Percentiles rank a stretch among this genome's conserved stretches.
Evolutionary conservation across 2,329 filamentous ascomycete species (phyloP).

Genomic region (Aspergillus sp.): DNA sequence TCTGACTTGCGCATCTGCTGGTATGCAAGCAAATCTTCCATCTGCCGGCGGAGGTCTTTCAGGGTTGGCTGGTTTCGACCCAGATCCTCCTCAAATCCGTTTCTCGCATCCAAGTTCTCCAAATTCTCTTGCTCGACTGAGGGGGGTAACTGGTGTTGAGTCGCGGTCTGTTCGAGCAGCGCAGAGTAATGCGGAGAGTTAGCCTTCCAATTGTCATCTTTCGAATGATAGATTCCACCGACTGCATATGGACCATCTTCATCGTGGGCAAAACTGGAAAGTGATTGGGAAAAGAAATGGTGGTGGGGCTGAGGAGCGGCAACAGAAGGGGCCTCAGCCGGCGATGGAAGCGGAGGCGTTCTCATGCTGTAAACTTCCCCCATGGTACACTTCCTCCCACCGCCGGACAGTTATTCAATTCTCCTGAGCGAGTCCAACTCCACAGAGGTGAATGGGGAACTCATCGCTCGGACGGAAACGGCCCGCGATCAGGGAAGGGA

Average conservation of each 20-base stretch:
- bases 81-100: slow-evolving; percentile 28
- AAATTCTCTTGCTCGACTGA: slow-evolving; percentile 21
- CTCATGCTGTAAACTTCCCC: slow-evolving; percentile 39
- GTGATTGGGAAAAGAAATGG: slow-evolving; percentile 27
- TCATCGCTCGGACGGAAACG: slow-evolving; percentile 36
- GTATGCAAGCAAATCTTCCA: slow-evolving; percentile 43
- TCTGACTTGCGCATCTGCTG: slow-evolving; percentile 41
- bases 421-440: slow-evolving; percentile 33
- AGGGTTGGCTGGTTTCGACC: slow-evolving; percentile 38
- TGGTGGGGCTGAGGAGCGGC: slow-evolving; percentile 27
- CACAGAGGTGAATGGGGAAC: slow-evolving; percentile 28
- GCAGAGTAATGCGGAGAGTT: slow-evolving; percentile 19
- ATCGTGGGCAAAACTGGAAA: slow-evolving; percentile 19
- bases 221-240: slow-evolving; percentile 14
- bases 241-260: slow-evolving; percentile 17
- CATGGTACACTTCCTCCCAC: slow-evolving; percentile 34
- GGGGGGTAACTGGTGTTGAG: slow-evolving; percentile 12
- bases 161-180: slow-evolving; percentile 21
- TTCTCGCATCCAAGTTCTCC: slow-evolving; percentile 23
- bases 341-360: slow-evolving; percentile 41
- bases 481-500: slow-evolving; percentile 17
- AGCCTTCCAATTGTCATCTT: slow-evolving; percentile 19
- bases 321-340: slow-evolving; percentile 36
- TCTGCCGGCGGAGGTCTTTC: slow-evolving; percentile 41
- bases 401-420: slow-evolving; percentile 32